phyloP scores from a whole-genome alignment of 78 protist genomes.

The Tieghemostelium lacteum region DNA sequence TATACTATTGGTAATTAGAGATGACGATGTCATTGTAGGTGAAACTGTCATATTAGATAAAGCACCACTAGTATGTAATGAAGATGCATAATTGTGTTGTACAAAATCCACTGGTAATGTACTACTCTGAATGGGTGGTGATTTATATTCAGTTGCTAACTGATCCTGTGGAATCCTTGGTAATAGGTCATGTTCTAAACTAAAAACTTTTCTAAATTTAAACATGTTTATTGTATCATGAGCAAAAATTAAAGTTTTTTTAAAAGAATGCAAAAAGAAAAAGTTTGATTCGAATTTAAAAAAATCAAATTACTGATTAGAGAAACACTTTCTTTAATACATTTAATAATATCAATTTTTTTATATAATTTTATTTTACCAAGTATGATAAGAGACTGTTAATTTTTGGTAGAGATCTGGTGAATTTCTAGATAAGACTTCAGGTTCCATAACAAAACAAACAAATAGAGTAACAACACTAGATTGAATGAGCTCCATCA shows the following conservation, averaged over 20 bases:
- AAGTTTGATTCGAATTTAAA: too few relatives aligned
- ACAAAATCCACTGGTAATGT: too few relatives aligned
- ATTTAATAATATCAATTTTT: too few relatives aligned
- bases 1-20: neutral
- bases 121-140: too few relatives aligned
- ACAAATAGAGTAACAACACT: neutral
- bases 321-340: too few relatives aligned
- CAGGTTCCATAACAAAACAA: neutral
- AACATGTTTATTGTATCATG: constrained; percentile 36
- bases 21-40: neutral
- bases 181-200: constrained; percentile 67
- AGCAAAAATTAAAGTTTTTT: neutral
- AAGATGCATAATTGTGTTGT: too few relatives aligned
- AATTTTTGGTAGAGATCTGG: neutral
- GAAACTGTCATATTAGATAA: too few relatives aligned
- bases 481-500: neutral
- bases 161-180: constrained; percentile 52
- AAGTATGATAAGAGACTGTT: neutral
- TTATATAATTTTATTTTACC: neutral
- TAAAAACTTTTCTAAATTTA: constrained; percentile 49
- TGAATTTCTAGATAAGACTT: neutral
- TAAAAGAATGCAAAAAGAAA: too few relatives aligned
- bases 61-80: too few relatives aligned
- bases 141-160: constrained; percentile 8
- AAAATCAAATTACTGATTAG: too few relatives aligned